Conservation (phyloP, 2,329 filamentous ascomycete genomes). For the Monascus ruber region DNA sequence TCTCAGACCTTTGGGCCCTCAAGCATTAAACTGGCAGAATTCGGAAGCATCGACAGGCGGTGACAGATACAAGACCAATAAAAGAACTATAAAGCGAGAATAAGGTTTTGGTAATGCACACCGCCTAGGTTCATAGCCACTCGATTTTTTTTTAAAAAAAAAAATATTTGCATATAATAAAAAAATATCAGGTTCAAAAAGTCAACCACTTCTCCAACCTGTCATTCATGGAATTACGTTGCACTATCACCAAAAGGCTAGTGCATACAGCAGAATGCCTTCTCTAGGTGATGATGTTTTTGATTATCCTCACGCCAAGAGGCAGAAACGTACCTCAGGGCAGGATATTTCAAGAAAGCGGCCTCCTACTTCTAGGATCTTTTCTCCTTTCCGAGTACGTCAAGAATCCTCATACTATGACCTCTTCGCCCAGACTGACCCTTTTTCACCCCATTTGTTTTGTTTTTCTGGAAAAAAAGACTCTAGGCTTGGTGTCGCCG, state of each 20-base stretch:
- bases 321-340: slow-evolving; percentile 50
- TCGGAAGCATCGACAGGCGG: too few species aligned
- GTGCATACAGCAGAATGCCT: slow-evolving; percentile 30
- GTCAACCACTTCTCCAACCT: not conserved
- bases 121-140: too few species aligned
- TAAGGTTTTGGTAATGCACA: too few species aligned
- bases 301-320: slow-evolving; percentile 59
- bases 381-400: slow-evolving; percentile 81
- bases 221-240: not conserved
- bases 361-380: slow-evolving; percentile 60
- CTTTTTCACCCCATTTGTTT: not conserved
- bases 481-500: slow-evolving; percentile 83
- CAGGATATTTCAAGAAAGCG: slow-evolving; percentile 32
- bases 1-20: too few species aligned
- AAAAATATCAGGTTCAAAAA: too few species aligned
- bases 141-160: too few species aligned
- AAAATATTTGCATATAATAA: too few species aligned
- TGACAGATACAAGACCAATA: too few species aligned
- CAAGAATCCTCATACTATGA: not conserved
- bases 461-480: slow-evolving; percentile 41
- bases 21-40: too few species aligned
- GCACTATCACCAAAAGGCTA: not conserved
- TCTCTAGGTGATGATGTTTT: slow-evolving; percentile 39
- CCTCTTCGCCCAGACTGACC: too few species aligned
- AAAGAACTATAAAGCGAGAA: too few species aligned